phyloP scores from a whole-genome alignment of 805 yeast genomes.

The Candida lessepsii region DNA sequence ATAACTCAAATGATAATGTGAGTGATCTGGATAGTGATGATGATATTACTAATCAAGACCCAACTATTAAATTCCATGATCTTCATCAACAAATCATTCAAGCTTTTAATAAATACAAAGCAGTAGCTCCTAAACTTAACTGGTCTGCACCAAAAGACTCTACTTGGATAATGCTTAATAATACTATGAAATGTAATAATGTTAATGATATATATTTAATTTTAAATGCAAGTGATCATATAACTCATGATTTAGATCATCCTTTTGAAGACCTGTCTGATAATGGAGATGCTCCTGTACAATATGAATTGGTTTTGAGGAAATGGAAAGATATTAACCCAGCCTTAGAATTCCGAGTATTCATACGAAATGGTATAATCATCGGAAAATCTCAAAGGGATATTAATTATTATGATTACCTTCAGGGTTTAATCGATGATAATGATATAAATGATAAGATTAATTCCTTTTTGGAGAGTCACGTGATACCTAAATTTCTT shows the following conservation, averaged over 20 bases:
- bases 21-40: too few species aligned
- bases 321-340: conserved; percentile 86
- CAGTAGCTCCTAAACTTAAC: conserved; percentile 85
- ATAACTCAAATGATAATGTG: too few species aligned
- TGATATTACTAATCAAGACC: conserved; percentile 21
- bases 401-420: conserved; percentile 73
- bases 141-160: conserved; percentile 99
- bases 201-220: conserved; percentile 77
- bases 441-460: conserved; percentile 12
- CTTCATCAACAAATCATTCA: conserved; percentile 54
- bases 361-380: conserved; percentile 61
- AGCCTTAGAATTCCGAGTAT: conserved; percentile 87
- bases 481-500: conserved; percentile 23
- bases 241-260: conserved; percentile 77
- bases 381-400: conserved; percentile 85
- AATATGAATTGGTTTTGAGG: conserved; percentile 69
- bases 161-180: conserved; percentile 82
- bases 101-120: conserved; percentile 46
- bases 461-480: conserved; percentile 36
- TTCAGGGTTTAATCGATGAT: conserved; percentile 53
- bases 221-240: conserved; percentile 83
- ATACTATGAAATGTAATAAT: conserved; percentile 67
- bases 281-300: conserved; percentile 24
- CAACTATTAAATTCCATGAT: conserved; percentile 43
- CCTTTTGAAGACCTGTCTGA: conserved; percentile 54